A percentile compares a stretch with the other conserved stretches of the same genome.
Evolutionary conservation across 768 basidiomycete genomes (phyloP).

Genomic region (Boletus speciosus): DNA sequence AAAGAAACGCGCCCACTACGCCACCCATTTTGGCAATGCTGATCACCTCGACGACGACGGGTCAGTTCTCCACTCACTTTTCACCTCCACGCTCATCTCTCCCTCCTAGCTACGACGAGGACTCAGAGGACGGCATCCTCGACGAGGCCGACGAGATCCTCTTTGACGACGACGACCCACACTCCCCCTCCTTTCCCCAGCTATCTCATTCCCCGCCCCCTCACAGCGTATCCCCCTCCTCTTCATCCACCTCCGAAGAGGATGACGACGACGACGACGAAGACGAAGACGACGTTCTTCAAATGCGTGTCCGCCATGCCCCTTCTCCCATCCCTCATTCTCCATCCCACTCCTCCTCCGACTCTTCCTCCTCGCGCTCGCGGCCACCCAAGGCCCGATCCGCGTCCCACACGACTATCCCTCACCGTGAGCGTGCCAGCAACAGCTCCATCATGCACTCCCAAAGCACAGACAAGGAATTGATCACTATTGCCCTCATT

Average conservation of each 20-base stretch:
- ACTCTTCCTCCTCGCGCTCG: conserved; percentile 21
- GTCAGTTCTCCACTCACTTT: conserved; percentile 37
- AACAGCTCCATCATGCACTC: conserved; percentile 41
- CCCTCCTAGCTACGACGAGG: conserved; percentile 59
- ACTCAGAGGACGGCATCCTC: conserved; percentile 54
- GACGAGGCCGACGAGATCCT: conserved; percentile 44
- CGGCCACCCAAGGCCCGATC: conserved; percentile 32
- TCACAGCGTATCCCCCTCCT: conserved; percentile 24
- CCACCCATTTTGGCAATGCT: conserved; percentile 24
- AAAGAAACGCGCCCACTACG: conserved; percentile 20
- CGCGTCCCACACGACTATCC: conserved; percentile 11
- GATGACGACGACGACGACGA: conserved; percentile 46
- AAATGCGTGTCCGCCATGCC: conserved; percentile 50
- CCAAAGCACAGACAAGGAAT: conserved; percentile 42
- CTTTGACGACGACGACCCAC: conserved; percentile 24
- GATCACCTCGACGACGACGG: conserved; percentile 54
- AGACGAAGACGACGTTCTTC: conserved; percentile 55
- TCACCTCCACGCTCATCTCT: neutral
- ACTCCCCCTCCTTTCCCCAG: conserved; percentile 14
- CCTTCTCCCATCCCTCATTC: conserved; percentile 30
- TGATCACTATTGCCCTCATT: conserved; percentile 68
- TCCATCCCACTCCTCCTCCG: conserved; percentile 37
- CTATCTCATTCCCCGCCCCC: conserved; percentile 23
- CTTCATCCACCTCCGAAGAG: conserved; percentile 35
- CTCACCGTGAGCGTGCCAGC: conserved; percentile 34